Evolutionary conservation across 352 stramenopile genomes (phyloP).

Genomic region (Aphanomyces stellatus): DNA sequence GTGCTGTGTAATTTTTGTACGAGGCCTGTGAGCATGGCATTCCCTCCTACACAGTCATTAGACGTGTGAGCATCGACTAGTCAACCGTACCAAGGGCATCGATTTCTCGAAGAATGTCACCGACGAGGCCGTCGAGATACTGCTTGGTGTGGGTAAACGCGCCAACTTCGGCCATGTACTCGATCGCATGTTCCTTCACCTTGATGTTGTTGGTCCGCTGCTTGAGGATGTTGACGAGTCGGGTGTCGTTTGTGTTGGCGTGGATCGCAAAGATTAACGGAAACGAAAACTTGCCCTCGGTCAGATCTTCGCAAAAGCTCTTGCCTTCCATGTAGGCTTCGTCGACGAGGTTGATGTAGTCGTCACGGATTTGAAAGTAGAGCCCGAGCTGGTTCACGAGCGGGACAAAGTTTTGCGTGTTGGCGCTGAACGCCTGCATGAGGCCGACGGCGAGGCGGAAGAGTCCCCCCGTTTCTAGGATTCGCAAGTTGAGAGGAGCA

Average conservation of each 20-base stretch:
- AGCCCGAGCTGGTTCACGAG: conserved; percentile 92
- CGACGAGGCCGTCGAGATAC: conserved; percentile 21
- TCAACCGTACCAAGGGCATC: conserved; percentile 11
- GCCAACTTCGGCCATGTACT: conserved; percentile 55
- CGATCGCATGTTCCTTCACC: conserved; percentile 91
- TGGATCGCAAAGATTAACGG: conserved; percentile 80
- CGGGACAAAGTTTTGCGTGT: conserved; percentile 63
- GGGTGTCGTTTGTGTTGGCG: conserved; percentile 61
- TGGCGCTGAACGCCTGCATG: conserved; percentile 85
- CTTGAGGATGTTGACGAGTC: conserved; percentile 94
- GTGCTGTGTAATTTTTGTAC: conserved; percentile 13
- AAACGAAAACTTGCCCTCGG: conserved; percentile 96
- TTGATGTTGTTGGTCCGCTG: conserved; percentile 92
- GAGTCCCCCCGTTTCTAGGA: conserved; percentile 89
- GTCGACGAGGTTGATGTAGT: conserved; percentile 96
- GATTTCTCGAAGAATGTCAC: conserved; percentile 21
- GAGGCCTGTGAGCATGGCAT: conserved; percentile 1
- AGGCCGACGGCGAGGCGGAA: conserved; percentile 95
- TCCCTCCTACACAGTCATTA: conserved; percentile 10
- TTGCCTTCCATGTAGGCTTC: conserved; percentile 97
- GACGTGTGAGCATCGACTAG: not conserved
- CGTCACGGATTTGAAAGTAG: conserved; percentile 98
- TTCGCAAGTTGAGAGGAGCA: not conserved
- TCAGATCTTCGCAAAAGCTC: conserved; percentile 97
- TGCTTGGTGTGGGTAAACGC: conserved; percentile 23